Conservation (phyloP, 2,329 filamentous ascomycete genomes). For the Penicillium rolfsii region DNA sequence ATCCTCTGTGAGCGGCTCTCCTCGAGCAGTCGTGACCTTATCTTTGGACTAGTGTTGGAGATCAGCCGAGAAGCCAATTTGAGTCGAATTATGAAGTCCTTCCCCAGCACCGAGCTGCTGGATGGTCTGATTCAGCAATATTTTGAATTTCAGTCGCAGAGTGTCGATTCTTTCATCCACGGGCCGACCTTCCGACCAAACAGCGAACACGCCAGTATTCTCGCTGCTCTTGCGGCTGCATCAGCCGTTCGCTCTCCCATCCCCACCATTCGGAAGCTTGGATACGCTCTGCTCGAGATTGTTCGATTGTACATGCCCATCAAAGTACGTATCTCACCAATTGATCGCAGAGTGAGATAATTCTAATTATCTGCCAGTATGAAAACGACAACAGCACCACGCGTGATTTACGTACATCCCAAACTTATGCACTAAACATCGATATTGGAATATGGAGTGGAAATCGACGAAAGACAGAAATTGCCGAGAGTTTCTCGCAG, state of each 20-base stretch:
- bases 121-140: slow-evolving; percentile 47
- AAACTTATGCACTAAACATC: slow-evolving; percentile 55
- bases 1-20: slow-evolving; percentile 31
- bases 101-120: slow-evolving; percentile 46
- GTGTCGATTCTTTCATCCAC: slow-evolving; percentile 50
- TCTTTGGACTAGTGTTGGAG: slow-evolving; percentile 66
- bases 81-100: slow-evolving; percentile 55
- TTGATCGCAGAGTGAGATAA: not conserved
- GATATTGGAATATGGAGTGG: slow-evolving; percentile 63
- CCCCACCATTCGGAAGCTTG: slow-evolving; percentile 45
- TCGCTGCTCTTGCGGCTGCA: slow-evolving; percentile 43
- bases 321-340: slow-evolving; percentile 55
- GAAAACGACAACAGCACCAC: slow-evolving; percentile 54
- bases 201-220: slow-evolving; percentile 40
- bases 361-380: slow-evolving; percentile 20
- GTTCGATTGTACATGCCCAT: slow-evolving; percentile 56
- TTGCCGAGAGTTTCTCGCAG: slow-evolving; percentile 61
- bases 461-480: slow-evolving; percentile 62
- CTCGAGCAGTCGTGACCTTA: slow-evolving; percentile 57
- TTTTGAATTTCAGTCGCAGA: slow-evolving; percentile 32
- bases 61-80: slow-evolving; percentile 58
- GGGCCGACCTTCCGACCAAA: slow-evolving; percentile 44
- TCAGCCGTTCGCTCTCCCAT: slow-evolving; percentile 45
- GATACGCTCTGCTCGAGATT: slow-evolving; percentile 48
- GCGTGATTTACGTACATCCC: slow-evolving; percentile 56